Conservation (phyloP, 2,329 filamentous ascomycete species). For the Bretziella fagacearum region DNA sequence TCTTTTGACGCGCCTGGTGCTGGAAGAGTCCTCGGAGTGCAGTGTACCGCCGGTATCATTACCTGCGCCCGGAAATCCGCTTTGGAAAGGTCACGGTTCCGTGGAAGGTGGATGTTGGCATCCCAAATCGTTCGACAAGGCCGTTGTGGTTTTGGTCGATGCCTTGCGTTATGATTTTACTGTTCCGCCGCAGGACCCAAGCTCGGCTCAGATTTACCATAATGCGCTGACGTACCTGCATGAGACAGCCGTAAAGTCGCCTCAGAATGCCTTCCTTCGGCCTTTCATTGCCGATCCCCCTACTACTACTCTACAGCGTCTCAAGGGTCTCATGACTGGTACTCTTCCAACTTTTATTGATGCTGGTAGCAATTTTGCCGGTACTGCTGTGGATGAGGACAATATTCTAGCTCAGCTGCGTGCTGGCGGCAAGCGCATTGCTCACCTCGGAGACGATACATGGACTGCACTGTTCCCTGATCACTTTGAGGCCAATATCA, state of each 20-base stretch:
- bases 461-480: slow-evolving; percentile 87
- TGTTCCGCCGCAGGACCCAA: slow-evolving; percentile 48
- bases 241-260: slow-evolving; percentile 57
- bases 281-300: slow-evolving; percentile 97
- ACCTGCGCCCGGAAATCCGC: slow-evolving; percentile 2
- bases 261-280: slow-evolving; percentile 70
- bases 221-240: slow-evolving; percentile 77
- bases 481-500: slow-evolving; percentile 80
- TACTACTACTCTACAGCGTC: slow-evolving; percentile 75
- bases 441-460: slow-evolving; percentile 93
- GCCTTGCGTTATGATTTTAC: slow-evolving; percentile 95
- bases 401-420: slow-evolving; percentile 51
- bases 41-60: slow-evolving; percentile 46
- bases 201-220: slow-evolving; percentile 45
- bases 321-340: slow-evolving; percentile 90
- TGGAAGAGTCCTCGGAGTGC: slow-evolving; percentile 61
- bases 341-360: slow-evolving; percentile 92
- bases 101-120: slow-evolving; percentile 75
- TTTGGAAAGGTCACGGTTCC: slow-evolving; percentile 27
- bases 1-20: slow-evolving; percentile 67
- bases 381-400: slow-evolving; percentile 90
- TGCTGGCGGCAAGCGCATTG: slow-evolving; percentile 54
- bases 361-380: slow-evolving; percentile 85
- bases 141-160: slow-evolving; percentile 79
- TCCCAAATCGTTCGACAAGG: slow-evolving; percentile 80